Evolutionary conservation across 768 basidiomycete genomes (phyloP).

Genomic region (Tulasnella sp.): DNA sequence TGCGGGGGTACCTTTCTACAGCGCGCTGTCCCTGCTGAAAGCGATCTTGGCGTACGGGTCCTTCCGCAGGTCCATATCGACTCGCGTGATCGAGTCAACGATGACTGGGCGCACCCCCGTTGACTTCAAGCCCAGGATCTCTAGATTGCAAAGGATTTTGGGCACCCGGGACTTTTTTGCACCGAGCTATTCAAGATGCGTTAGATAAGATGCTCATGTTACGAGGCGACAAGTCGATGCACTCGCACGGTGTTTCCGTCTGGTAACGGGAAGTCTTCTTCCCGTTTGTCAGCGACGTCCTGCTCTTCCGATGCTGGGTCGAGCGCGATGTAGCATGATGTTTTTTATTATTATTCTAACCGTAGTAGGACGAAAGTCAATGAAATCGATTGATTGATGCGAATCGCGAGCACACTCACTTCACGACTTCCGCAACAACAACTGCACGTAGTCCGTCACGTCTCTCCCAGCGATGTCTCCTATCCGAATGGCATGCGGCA

Average conservation of each 20-base stretch:
- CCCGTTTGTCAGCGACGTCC: slow-evolving; percentile 41
- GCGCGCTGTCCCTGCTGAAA: slow-evolving; percentile 88
- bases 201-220: slow-evolving; percentile 5
- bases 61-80: slow-evolving; percentile 93
- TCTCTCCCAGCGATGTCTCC: slow-evolving; percentile 98
- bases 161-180: slow-evolving; percentile 93
- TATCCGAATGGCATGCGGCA: slow-evolving; percentile 94
- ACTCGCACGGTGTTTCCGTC: slow-evolving; percentile 93
- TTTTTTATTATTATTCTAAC: slow-evolving; percentile 81
- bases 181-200: slow-evolving; percentile 51
- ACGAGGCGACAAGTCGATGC: slow-evolving; percentile 19
- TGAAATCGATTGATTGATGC: neutral
- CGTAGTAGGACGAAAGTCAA: neutral
- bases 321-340: slow-evolving; percentile 88
- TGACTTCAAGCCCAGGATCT: slow-evolving; percentile 91
- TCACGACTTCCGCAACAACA: slow-evolving; percentile 91
- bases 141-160: slow-evolving; percentile 95
- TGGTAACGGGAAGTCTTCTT: slow-evolving; percentile 87
- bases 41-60: slow-evolving; percentile 94
- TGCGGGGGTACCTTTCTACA: slow-evolving; percentile 96
- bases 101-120: slow-evolving; percentile 96
- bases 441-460: slow-evolving; percentile 91
- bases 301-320: slow-evolving; percentile 79
- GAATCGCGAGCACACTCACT: slow-evolving; percentile 22
- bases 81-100: slow-evolving; percentile 94